Conservation (phyloP, 73 alveolate species). For the Paramecium biaurelia region DNA sequence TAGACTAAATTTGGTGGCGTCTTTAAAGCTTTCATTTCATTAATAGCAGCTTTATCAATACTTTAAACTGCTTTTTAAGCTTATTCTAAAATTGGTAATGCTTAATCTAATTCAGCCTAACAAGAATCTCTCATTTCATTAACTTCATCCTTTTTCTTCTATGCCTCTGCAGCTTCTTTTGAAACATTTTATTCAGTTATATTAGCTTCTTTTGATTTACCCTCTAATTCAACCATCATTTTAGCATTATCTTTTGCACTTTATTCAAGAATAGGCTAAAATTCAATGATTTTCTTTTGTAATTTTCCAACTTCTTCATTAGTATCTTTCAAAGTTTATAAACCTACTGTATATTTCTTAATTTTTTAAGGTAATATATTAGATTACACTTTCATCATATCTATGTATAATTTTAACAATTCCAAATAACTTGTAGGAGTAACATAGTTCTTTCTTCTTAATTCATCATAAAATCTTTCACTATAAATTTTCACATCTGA, state of each 20-base stretch:
- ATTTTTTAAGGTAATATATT: constrained; percentile 94
- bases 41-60: constrained; percentile 95
- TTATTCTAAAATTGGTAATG: constrained; percentile 96
- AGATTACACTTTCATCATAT: constrained; percentile 91
- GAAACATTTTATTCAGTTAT: constrained; percentile 88
- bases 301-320: constrained; percentile 96
- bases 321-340: constrained; percentile 96
- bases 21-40: constrained; percentile 97
- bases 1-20: constrained; percentile 97
- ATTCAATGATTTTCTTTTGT: constrained; percentile 84
- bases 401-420: constrained; percentile 95
- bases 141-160: constrained; percentile 78
- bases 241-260: constrained; percentile 93
- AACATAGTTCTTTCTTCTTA: constrained; percentile 96
- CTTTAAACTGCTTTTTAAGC: constrained; percentile 98
- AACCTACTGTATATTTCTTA: constrained; percentile 92
- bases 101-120: constrained; percentile 94
- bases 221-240: constrained; percentile 91
- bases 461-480: constrained; percentile 89
- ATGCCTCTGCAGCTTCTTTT: constrained; percentile 94
- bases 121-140: constrained; percentile 88
- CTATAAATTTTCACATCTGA: constrained; percentile 79
- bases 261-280: constrained; percentile 89
- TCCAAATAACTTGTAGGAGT: constrained; percentile 99
- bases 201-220: constrained; percentile 90